These are phyloP conservation scores for Globisporangium carolinianum DNA, from an alignment of 352 stramenopile species.

Conservation along the genomic window DNA sequence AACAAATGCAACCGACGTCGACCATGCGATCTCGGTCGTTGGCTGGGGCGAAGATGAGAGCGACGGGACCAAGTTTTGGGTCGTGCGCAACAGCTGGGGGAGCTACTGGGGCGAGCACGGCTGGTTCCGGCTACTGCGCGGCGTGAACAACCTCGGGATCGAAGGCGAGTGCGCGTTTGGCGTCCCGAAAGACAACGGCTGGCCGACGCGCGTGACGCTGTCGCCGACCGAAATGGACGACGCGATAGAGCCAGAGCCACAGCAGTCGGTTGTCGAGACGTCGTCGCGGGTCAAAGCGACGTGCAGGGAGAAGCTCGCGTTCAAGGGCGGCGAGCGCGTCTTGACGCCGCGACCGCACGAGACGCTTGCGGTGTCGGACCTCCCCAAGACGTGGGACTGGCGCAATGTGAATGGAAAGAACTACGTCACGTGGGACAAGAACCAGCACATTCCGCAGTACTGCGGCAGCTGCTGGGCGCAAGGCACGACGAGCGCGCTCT, in stretches of 20 bases:
- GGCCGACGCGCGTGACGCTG: slow-evolving; percentile 33
- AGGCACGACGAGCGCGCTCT: slow-evolving; percentile 82
- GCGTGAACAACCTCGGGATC: slow-evolving; percentile 91
- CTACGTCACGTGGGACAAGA: slow-evolving; percentile 97
- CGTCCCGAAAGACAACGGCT: slow-evolving; percentile 75
- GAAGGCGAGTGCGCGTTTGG: slow-evolving; percentile 92
- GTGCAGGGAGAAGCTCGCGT: slow-evolving; percentile 60
- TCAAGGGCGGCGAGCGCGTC: slow-evolving; percentile 60
- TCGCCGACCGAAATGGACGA: slow-evolving; percentile 8
- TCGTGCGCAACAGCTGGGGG: slow-evolving; percentile 94
- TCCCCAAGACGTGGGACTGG: slow-evolving; percentile 94
- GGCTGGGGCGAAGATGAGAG: slow-evolving; percentile 91
- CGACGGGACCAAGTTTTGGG: slow-evolving; percentile 84
- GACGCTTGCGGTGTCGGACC: slow-evolving; percentile 63
- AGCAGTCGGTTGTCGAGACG: slow-evolving; percentile 5
- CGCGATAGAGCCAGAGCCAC: slow-evolving; percentile 9
- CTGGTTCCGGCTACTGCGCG: slow-evolving; percentile 91
- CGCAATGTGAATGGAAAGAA: slow-evolving; percentile 91
- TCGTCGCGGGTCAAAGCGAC: slow-evolving; percentile 13
- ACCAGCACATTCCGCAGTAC: slow-evolving; percentile 97
- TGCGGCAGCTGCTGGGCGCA: slow-evolving; percentile 92
- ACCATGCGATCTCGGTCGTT: slow-evolving; percentile 94
- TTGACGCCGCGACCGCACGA: slow-evolving; percentile 67
- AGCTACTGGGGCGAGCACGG: slow-evolving; percentile 94
- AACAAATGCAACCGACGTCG: slow-evolving; percentile 52